Evolutionary conservation across 495 filamentous ascomycete species (phyloP).

Genomic region (Chaetomium fimeti): DNA sequence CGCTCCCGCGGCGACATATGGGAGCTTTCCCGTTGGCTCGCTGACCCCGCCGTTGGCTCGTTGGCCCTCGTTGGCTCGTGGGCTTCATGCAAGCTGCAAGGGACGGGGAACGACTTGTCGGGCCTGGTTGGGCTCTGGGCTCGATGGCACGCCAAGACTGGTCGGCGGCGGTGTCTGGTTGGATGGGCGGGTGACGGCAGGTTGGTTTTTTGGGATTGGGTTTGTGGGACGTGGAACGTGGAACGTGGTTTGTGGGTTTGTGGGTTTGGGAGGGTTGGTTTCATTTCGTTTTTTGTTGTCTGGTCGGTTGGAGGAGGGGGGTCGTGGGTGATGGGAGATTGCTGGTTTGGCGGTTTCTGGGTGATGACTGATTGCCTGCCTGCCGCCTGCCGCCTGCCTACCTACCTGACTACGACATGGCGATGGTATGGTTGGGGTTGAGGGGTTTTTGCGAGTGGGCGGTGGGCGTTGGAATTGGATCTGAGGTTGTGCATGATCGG

Average conservation of each 20-base stretch:
- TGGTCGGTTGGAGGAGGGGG: too few species aligned
- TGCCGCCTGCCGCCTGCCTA: too few species aligned
- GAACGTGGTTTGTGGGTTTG: conserved; percentile 9
- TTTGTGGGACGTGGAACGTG: conserved; percentile 3
- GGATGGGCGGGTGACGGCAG: too few species aligned
- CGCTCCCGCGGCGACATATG: not conserved
- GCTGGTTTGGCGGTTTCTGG: not conserved
- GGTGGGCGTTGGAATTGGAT: not conserved
- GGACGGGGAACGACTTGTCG: conserved; percentile 11
- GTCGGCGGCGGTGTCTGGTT: not conserved
- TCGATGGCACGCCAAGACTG: not conserved
- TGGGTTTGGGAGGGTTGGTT: not conserved
- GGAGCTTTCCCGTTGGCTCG: too few species aligned
- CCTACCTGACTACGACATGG: not conserved
- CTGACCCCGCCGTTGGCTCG: not conserved
- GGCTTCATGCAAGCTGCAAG: conserved; percentile 27
- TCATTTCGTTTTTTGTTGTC: too few species aligned
- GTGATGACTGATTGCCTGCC: not conserved
- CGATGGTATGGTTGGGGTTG: not conserved
- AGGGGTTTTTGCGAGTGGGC: not conserved
- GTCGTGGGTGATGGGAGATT: not conserved
- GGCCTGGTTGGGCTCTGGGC: not conserved
- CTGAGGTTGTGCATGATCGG: not conserved
- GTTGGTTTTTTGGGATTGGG: not conserved
- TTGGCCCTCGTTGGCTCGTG: conserved; percentile 3